A percentile compares a stretch with the other conserved stretches of the same genome.
Evolutionary conservation across 2,329 filamentous ascomycete genomes (phyloP).

Genomic region (Sporothrix pallida): DNA sequence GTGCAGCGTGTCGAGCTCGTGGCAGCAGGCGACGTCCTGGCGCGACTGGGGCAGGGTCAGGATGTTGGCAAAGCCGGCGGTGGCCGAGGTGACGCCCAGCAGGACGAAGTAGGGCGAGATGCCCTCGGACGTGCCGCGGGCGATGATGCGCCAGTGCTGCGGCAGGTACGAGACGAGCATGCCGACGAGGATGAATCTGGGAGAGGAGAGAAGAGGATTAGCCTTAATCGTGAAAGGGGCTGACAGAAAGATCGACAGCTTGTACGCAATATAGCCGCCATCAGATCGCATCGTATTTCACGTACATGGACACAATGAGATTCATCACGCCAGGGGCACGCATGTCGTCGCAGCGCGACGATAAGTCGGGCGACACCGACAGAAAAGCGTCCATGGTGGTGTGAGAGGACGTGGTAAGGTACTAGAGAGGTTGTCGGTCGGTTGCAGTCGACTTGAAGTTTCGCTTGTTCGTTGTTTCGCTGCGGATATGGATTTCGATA

Average conservation of each 20-base stretch:
- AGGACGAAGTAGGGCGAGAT: conserved; percentile 96
- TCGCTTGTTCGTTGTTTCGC: not conserved
- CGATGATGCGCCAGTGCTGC: conserved; percentile 90
- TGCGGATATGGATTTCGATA: not conserved
- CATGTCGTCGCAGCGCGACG: conserved; percentile 57
- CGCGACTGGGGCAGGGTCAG: conserved; percentile 83
- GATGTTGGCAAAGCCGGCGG: conserved; percentile 90
- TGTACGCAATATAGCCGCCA: not conserved
- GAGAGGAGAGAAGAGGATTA: not conserved
- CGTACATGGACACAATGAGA: conserved; percentile 62
- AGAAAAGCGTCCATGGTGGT: conserved; percentile 45
- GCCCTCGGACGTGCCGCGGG: conserved; percentile 83
- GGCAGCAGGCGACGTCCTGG: conserved; percentile 84
- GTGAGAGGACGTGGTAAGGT: not conserved
- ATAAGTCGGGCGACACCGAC: conserved; percentile 38
- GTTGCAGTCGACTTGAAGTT: not conserved
- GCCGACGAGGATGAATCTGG: conserved; percentile 77
- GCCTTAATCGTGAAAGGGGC: not conserved
- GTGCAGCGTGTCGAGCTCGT: conserved; percentile 77
- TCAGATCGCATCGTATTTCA: not conserved
- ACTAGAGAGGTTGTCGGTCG: not conserved
- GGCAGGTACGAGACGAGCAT: conserved; percentile 93
- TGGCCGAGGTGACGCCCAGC: conserved; percentile 89
- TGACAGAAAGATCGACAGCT: not conserved
- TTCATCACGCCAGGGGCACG: conserved; percentile 60